phyloP scores from a whole-genome alignment of 2,329 filamentous ascomycete species.

The Cladosporium sp. region DNA sequence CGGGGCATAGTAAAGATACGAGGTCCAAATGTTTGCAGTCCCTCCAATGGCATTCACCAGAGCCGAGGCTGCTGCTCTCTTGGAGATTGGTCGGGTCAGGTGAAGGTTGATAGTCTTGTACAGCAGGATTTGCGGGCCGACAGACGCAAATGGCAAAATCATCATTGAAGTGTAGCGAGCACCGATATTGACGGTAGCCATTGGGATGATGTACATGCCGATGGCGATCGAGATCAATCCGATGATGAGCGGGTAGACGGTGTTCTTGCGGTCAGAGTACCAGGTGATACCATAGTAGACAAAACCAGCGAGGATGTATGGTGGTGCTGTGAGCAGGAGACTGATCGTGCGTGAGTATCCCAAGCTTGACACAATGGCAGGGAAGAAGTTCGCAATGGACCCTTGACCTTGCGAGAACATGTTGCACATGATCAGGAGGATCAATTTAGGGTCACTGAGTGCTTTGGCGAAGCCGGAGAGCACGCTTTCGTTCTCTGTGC shows the following conservation, averaged over 20 bases:
- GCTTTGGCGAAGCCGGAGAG: slow-evolving; percentile 35
- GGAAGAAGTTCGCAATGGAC: slow-evolving; percentile 32
- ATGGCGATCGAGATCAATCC: slow-evolving; percentile 23
- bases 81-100: slow-evolving; percentile 38
- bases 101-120: slow-evolving; percentile 40
- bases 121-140: slow-evolving; percentile 38
- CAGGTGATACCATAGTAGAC: slow-evolving; percentile 25
- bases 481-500: slow-evolving; percentile 49
- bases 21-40: slow-evolving; percentile 40
- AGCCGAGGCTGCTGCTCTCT: slow-evolving; percentile 40
- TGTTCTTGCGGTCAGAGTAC: slow-evolving; percentile 27
- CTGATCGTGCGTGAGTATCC: slow-evolving; percentile 63
- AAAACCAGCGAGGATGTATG: slow-evolving; percentile 32
- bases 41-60: slow-evolving; percentile 40
- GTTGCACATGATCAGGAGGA: slow-evolving; percentile 36
- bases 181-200: slow-evolving; percentile 28
- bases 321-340: slow-evolving; percentile 41
- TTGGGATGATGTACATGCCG: slow-evolving; percentile 26
- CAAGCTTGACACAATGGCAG: slow-evolving; percentile 55
- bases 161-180: slow-evolving; percentile 30
- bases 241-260: slow-evolving; percentile 29
- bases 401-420: slow-evolving; percentile 25
- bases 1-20: slow-evolving; percentile 36
- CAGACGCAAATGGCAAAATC: slow-evolving; percentile 35
- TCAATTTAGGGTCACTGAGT: slow-evolving; percentile 33